Evolutionary conservation across 805 yeast genomes (phyloP), one percentile per base, ranked within the genome.

Genomic region (Metschnikowia arizonensis): DNA sequence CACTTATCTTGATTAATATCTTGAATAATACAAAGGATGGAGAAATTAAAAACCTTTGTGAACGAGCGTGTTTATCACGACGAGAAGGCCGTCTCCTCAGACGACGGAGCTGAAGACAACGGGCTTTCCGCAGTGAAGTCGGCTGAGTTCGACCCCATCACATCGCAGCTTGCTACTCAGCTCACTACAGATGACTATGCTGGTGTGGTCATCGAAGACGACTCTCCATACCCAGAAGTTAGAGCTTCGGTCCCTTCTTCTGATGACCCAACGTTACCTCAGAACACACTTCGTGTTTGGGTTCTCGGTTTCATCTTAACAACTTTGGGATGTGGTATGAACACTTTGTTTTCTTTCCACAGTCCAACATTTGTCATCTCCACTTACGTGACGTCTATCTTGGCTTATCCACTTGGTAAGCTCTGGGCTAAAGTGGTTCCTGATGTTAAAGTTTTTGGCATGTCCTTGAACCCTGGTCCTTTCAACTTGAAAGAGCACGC

Each of bases 401-500:
- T 83, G 54, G 72, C 84, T 3, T 80, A 72, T 60, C 86, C 87
- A 4, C 52, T 77, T 26, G 90, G 89, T 43, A 62, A 64, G 40
- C 60, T 68, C 5, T 75, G 81, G 77, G 78, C 54, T 11, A 46
- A 65, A 40, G 50, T 54, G 14, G 48, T 61, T 24, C 73, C 75
- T 3, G 61, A 73, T 48, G 52, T 64, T 56, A 64, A 67, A 38
- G 56, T 63, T 32, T 60, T 54, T 44, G 69, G 69, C 32, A 31
- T 56, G 40, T 51, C 51, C 2, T 61, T 81, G 38, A 83, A 82
- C 62, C 85, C 85, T 0, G 81, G 82, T n/a, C 80, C 56, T 63
- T 68, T 81, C 68, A 79, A 78, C 55, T 60, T 76, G 54, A 82
- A 83, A 56, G 88, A 83, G 60, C 88, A 83, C 58, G 72, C 52